Percentiles rank a stretch among this genome's conserved stretches.
phyloP scores from a whole-genome alignment of 805 yeast species.

The Alloascoidea africana region DNA sequence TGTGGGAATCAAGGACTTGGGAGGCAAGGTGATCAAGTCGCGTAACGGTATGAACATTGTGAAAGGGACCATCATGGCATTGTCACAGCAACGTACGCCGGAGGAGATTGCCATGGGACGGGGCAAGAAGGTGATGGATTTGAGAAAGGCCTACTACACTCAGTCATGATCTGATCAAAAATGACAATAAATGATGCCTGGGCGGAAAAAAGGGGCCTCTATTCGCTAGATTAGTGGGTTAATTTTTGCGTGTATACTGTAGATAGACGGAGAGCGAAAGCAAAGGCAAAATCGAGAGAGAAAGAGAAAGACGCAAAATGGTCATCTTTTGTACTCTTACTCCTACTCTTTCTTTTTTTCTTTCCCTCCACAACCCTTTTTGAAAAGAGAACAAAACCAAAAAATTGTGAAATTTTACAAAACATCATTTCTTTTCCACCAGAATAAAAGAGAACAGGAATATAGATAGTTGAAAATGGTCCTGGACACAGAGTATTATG shows the following conservation, averaged over 20 bases:
- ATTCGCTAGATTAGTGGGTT: too few species aligned
- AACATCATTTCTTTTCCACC: too few species aligned
- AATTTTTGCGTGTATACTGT: too few species aligned
- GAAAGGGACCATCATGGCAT: conserved; percentile 78
- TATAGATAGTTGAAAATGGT: too few species aligned
- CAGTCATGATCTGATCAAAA: too few species aligned
- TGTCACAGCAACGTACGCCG: conserved; percentile 62
- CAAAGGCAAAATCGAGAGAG: neutral
- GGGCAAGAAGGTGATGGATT: conserved; percentile 90
- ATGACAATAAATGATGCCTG: too few species aligned
- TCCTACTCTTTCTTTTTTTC: neutral
- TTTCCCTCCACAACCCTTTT: too few species aligned
- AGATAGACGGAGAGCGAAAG: neutral
- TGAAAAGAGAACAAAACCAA: too few species aligned
- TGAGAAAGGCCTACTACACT: conserved; percentile 71
- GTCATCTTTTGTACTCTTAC: neutral
- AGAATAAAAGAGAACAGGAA: too few species aligned
- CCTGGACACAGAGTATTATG: conserved; percentile 79
- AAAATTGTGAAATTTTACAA: too few species aligned
- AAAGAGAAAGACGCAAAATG: conserved; percentile 1
- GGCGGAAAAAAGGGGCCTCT: too few species aligned
- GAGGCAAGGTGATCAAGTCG: conserved; percentile 84
- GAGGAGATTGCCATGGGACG: conserved; percentile 83
- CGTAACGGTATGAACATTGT: conserved; percentile 92
- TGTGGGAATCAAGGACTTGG: conserved; percentile 86